Conservation (phyloP, 2,329 filamentous ascomycete genomes). For the Talaromyces sp. region DNA sequence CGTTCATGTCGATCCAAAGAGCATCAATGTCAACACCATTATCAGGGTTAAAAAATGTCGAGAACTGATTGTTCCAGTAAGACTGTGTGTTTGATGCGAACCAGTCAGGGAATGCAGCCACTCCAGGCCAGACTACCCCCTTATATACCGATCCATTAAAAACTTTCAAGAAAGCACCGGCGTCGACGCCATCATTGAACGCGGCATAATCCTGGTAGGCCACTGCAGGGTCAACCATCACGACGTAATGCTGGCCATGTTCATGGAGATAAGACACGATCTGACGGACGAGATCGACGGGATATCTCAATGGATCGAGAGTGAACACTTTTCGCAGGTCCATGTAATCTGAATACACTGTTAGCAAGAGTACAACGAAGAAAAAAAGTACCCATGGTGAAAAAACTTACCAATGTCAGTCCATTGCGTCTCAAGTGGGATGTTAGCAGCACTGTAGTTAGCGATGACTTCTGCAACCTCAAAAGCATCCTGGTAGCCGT, state of each 20-base stretch:
- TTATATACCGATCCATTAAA: conserved; percentile 52
- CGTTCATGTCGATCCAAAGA: conserved; percentile 71
- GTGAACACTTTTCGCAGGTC: conserved; percentile 35
- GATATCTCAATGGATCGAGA: conserved; percentile 35
- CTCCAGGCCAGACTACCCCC: conserved; percentile 71
- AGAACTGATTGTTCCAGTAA: conserved; percentile 68
- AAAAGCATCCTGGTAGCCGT: conserved; percentile 53
- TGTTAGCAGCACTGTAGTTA: conserved; percentile 39
- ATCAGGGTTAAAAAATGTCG: conserved; percentile 57
- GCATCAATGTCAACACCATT: conserved; percentile 70
- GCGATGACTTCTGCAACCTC: conserved; percentile 41
- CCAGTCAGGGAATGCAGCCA: conserved; percentile 71
- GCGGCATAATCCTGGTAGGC: conserved; percentile 28
- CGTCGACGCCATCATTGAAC: conserved; percentile 57
- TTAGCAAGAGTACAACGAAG: neutral
- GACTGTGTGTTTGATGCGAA: conserved; percentile 58
- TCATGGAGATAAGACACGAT: conserved; percentile 62
- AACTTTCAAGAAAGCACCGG: conserved; percentile 50
- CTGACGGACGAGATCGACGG: conserved; percentile 51
- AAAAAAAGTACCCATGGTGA: neutral
- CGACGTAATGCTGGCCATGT: conserved; percentile 63
- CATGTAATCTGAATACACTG: conserved; percentile 34
- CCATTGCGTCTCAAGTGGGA: conserved; percentile 45
- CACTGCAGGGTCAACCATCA: conserved; percentile 67
- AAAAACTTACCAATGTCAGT: conserved; percentile 32